These are phyloP conservation scores for Fusarium liriodendri DNA, from an alignment of 2,329 filamentous ascomycete genomes.

Conservation along the genomic window DNA sequence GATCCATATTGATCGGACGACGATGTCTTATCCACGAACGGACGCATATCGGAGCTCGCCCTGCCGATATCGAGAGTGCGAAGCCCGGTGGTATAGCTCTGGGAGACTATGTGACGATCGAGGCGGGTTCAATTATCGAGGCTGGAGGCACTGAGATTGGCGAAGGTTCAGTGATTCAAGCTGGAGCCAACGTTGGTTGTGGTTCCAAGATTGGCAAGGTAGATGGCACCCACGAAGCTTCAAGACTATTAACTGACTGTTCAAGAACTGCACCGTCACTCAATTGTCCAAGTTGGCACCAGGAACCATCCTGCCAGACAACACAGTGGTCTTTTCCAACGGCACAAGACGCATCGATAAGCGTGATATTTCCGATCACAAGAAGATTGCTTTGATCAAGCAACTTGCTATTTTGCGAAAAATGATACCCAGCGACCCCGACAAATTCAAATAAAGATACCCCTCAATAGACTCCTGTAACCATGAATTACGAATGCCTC, in stretches of 20 bases:
- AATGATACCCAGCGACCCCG: constrained; percentile 73
- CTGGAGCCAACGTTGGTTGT: constrained; percentile 68
- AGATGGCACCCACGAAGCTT: constrained; percentile 31
- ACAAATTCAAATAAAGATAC: constrained; percentile 56
- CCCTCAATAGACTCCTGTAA: neutral
- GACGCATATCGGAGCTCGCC: constrained; percentile 62
- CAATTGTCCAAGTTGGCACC: constrained; percentile 69
- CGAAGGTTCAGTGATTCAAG: constrained; percentile 69
- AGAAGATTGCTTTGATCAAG: constrained; percentile 71
- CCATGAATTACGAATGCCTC: neutral
- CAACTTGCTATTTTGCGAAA: constrained; percentile 76
- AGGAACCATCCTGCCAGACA: constrained; percentile 70
- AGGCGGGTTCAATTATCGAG: constrained; percentile 70
- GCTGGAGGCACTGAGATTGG: constrained; percentile 71
- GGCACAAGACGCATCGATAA: constrained; percentile 68
- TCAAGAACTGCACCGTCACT: constrained; percentile 76
- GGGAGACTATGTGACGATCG: constrained; percentile 71
- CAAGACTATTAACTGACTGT: constrained; percentile 28
- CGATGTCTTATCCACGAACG: constrained; percentile 85
- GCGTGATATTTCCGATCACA: constrained; percentile 70
- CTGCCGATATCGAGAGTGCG: constrained; percentile 40
- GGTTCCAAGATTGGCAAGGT: constrained; percentile 74
- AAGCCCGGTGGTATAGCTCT: constrained; percentile 63
- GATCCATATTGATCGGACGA: constrained; percentile 83
- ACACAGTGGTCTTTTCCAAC: constrained; percentile 76